A percentile compares a stretch with the other conserved stretches of the same genome.
Evolutionary conservation across 2,329 filamentous ascomycete species (phyloP).

Genomic region (Pseudogymnoascus sp.): DNA sequence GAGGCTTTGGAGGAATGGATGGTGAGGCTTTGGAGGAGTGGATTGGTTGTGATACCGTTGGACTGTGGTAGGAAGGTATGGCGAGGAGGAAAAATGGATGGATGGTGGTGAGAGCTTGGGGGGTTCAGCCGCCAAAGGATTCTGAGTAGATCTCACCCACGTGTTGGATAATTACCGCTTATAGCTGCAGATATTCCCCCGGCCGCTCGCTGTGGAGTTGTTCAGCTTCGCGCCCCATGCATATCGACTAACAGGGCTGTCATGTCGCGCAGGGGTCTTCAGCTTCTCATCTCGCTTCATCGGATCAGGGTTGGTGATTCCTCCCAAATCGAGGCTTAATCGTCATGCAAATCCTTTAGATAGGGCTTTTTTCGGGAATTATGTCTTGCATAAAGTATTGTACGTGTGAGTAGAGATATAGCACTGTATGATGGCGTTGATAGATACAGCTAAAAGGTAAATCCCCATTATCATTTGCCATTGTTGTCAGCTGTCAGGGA

Average conservation of each 20-base stretch:
- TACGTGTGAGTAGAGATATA: too few relatives aligned
- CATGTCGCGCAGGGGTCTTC: background rate
- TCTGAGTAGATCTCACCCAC: too few relatives aligned
- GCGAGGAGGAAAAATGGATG: background rate
- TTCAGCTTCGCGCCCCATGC: background rate
- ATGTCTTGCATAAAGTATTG: background rate
- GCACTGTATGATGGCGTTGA: background rate
- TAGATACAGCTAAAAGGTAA: background rate
- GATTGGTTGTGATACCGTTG: background rate
- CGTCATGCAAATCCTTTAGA: background rate
- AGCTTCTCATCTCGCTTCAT: background rate
- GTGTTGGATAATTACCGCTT: background rate
- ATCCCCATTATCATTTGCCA: background rate
- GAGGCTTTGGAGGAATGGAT: background rate
- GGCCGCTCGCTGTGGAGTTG: too few relatives aligned
- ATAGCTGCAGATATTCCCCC: too few relatives aligned
- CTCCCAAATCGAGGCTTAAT: background rate
- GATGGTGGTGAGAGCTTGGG: background rate
- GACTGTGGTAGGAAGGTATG: background rate
- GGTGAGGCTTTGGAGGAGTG: background rate
- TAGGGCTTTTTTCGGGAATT: background rate
- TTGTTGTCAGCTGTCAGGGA: background rate
- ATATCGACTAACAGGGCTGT: background rate
- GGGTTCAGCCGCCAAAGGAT: too few relatives aligned
- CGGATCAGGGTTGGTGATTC: background rate